Evolutionary conservation across 306 rosid genomes (phyloP), one percentile per base, ranked within the genome.

Genomic region (Prunus mira): DNA sequence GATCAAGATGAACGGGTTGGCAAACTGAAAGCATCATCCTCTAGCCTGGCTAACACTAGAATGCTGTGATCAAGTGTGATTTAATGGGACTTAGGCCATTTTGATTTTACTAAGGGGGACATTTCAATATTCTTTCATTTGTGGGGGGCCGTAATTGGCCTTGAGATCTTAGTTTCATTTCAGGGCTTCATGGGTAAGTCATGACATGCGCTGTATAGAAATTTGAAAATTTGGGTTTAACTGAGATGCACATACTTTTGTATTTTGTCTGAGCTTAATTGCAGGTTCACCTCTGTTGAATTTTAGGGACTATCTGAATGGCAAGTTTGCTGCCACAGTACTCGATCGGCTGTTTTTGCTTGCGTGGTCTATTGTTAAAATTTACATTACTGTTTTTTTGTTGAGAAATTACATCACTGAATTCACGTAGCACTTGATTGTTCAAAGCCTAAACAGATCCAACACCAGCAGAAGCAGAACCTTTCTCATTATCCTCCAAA

Each of bases 91-190:
- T 67, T 74, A 62, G 72, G 84, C 66, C 74, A 66, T 85, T 76
- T 62, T 77, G 75, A 85, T 84, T 78, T 70, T 65, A 65, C 80
- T 61, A 78, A 50, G 82, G 83, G 84, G 81, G 80, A 79, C 60
- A 84, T 84, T 82, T 75, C 86, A 51, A 72, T 72, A 88, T 95
- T 95, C 96, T 89, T 92, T 89, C 81, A 90, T 88, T 89, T 84
- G 85, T 88, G 93, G 82, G 87, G 88, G 87, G 88, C 83, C 73
- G 73, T 38, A 65, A 76, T 50, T 50, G 58, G 80, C 76, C 78
- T 58, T 57, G 57, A 66, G 69, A 77, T 81, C 71, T 66, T 76
- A 72, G 76, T 81, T 56, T 79, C 81, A 9, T 81, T 61, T 79
- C 81, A 9, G 47, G 83, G 86, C 66, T 80, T 70, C 14, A 30